These are phyloP conservation scores for Coemansia sp. DNA, from an alignment of 192 early-diverging fungal genomes.

Conservation along the genomic window DNA sequence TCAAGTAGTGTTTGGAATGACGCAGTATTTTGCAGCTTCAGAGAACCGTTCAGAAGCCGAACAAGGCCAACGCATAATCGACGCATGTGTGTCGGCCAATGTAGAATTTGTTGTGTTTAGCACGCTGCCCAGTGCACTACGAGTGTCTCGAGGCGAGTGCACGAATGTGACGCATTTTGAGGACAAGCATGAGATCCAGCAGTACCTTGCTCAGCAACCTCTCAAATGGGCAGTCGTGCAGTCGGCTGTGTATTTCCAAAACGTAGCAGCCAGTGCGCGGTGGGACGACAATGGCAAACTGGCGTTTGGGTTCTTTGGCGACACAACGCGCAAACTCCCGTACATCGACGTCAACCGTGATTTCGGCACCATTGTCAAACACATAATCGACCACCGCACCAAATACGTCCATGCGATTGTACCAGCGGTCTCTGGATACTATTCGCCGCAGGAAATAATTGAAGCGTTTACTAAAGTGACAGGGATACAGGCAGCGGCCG, in stretches of 20 bases:
- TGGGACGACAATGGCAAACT: conserved; percentile 17
- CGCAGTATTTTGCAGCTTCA: conserved; percentile 12
- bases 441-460: conserved; percentile 20
- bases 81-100: conserved; percentile 10
- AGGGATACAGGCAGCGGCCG: conserved; percentile 6
- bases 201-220: neutral
- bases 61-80: conserved; percentile 17
- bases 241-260: conserved; percentile 23
- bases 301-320: conserved; percentile 12
- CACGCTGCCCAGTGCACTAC: conserved; percentile 18
- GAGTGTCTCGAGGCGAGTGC: conserved; percentile 15
- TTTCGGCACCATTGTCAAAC: conserved; percentile 19
- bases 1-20: conserved; percentile 26
- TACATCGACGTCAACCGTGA: conserved; percentile 20
- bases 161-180: conserved; percentile 19
- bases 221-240: neutral
- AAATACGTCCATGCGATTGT: conserved; percentile 1
- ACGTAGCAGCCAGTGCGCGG: conserved; percentile 13
- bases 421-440: conserved; percentile 19
- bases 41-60: conserved; percentile 2
- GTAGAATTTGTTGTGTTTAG: conserved; percentile 20
- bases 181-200: conserved; percentile 26
- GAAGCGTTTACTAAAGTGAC: conserved; percentile 20
- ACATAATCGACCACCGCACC: conserved; percentile 19
- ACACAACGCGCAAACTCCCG: conserved; percentile 12